Conservation (phyloP, 495 filamentous ascomycete genomes). For the Cenococcum geophilum region DNA sequence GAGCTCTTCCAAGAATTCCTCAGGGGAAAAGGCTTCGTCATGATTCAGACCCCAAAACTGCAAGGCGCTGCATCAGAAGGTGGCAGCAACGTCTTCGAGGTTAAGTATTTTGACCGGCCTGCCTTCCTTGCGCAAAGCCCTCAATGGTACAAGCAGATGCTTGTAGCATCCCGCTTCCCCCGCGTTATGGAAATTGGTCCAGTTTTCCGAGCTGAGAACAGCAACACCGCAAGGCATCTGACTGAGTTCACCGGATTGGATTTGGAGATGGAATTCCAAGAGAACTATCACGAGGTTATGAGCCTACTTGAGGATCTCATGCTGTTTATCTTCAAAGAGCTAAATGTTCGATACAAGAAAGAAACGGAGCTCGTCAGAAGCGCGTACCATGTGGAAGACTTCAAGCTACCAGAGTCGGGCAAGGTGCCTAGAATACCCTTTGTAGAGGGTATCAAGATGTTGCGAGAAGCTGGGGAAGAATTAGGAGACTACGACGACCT, state of each 20-base stretch:
- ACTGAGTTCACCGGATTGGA: constrained; percentile 46
- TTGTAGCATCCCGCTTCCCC: constrained; percentile 40
- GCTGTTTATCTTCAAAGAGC: constrained; percentile 44
- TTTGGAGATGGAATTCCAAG: constrained; percentile 45
- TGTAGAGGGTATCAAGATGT: constrained; percentile 73
- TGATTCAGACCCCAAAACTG: constrained; percentile 40
- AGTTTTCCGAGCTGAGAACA: constrained; percentile 45
- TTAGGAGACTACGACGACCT: constrained; percentile 70
- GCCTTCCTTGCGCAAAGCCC: constrained; percentile 44
- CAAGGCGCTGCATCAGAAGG: constrained; percentile 42
- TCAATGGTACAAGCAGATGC: constrained; percentile 46
- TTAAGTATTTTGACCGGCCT: constrained; percentile 41
- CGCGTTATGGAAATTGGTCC: constrained; percentile 43
- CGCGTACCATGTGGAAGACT: constrained; percentile 41
- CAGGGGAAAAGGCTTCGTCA: constrained; percentile 33
- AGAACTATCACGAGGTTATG: constrained; percentile 46
- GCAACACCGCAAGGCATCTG: constrained; percentile 43
- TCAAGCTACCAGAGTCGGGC: constrained; percentile 53
- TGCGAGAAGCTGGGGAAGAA: constrained; percentile 72
- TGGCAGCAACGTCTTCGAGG: constrained; percentile 42
- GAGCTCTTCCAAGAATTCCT: constrained; percentile 42
- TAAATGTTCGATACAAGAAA: constrained; percentile 35
- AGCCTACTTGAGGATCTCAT: constrained; percentile 41
- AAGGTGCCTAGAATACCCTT: constrained; percentile 79
- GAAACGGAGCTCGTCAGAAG: constrained; percentile 42